Conservation (phyloP, 139 green algal species). For the Chlorella vulgaris region DNA sequence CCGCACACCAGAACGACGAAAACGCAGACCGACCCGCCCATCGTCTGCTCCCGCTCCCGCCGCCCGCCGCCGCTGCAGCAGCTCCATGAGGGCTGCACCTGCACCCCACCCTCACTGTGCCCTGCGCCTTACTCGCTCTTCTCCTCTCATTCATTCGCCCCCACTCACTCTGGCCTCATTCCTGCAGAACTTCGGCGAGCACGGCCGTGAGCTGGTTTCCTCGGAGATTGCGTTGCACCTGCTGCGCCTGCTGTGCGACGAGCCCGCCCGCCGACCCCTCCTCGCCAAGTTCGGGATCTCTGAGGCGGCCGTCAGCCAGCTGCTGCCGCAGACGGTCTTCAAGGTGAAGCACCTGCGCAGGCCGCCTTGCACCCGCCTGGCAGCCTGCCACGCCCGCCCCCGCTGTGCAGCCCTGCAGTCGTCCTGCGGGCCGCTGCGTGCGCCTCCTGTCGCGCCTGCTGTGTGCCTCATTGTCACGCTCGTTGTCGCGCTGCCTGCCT, state of each 20-base stretch:
- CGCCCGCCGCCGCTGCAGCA: too few species aligned
- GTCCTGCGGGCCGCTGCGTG: neutral
- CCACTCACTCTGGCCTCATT: too few species aligned
- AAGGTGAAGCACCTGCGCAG: constrained; percentile 47
- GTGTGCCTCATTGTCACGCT: neutral
- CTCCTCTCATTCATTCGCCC: too few species aligned
- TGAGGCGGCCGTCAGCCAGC: constrained; percentile 16
- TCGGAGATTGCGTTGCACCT: constrained; percentile 82
- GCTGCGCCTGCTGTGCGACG: constrained; percentile 68
- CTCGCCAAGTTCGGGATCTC: neutral
- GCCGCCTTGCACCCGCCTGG: neutral
- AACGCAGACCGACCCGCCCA: too few species aligned
- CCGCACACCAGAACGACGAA: too few species aligned
- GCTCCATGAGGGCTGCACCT: too few species aligned
- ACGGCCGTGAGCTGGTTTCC: constrained; percentile 90
- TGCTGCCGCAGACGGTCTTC: constrained; percentile 60
- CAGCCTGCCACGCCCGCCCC: neutral
- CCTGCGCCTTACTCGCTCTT: too few species aligned
- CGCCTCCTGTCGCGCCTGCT: neutral
- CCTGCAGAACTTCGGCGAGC: constrained; percentile 90
- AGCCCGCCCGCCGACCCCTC: neutral
- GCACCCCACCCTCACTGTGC: too few species aligned
- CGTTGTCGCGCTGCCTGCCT: neutral
- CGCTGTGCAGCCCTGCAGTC: neutral
- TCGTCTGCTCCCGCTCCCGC: too few species aligned